Conservation (phyloP, 768 basidiomycete species). For the Piloderma croceum region DNA sequence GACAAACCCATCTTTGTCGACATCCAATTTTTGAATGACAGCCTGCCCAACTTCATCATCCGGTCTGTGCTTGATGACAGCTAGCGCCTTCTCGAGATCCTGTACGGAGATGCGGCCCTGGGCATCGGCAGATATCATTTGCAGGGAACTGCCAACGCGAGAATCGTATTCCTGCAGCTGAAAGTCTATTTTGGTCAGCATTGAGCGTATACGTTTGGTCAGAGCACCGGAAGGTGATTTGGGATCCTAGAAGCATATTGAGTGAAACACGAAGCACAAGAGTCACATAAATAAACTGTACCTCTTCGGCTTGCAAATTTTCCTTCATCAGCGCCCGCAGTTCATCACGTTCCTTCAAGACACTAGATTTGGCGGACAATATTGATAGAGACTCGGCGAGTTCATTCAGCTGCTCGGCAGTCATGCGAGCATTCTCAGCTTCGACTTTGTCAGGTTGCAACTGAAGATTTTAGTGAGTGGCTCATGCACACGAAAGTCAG, state of each 20-base stretch:
- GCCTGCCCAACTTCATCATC: constrained; percentile 83
- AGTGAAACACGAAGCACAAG: constrained; percentile 7
- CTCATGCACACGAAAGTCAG: neutral
- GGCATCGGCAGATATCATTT: constrained; percentile 79
- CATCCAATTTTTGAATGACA: constrained; percentile 90
- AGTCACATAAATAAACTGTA: constrained; percentile 22
- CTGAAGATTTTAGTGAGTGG: constrained; percentile 28
- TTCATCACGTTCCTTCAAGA: constrained; percentile 93
- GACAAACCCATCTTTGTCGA: constrained; percentile 93
- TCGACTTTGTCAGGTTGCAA: constrained; percentile 56
- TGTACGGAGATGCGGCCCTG: constrained; percentile 86
- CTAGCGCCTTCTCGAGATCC: constrained; percentile 85
- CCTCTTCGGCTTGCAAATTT: constrained; percentile 85
- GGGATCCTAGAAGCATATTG: constrained; percentile 48
- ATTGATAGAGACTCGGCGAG: constrained; percentile 87
- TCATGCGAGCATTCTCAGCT: constrained; percentile 88
- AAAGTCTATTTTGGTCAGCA: constrained; percentile 92
- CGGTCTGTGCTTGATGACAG: constrained; percentile 90
- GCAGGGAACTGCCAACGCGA: constrained; percentile 77
- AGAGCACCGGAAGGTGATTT: constrained; percentile 80
- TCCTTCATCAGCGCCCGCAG: constrained; percentile 89
- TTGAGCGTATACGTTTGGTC: constrained; percentile 90
- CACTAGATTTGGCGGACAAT: constrained; percentile 88
- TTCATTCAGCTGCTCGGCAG: constrained; percentile 91
- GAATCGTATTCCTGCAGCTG: constrained; percentile 91